Base-by-base conservation (phyloP, 2,329 filamentous ascomycete genomes). In the Ceratocystis papillata region DNA sequence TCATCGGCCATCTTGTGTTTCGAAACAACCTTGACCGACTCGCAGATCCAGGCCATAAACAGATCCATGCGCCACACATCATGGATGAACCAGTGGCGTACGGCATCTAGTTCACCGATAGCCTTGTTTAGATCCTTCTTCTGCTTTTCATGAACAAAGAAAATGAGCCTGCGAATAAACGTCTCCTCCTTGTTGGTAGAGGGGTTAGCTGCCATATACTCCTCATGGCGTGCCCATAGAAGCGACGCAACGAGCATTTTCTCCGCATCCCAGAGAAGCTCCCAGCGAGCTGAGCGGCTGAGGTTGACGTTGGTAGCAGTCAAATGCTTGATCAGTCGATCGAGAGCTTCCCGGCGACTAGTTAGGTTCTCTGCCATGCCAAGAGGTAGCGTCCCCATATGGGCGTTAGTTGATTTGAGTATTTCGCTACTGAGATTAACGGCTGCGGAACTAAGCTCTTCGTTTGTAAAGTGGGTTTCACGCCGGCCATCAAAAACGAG, bases 71-170 rank as follows among this genome's bases (percentile, higher is more conserved):
- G 82, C 74, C 83, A 83, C 41, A 91, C 80, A 72, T 92, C 88
- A 70, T 88, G 82, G 68, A 91, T 80, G 72, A 96, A 96, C 85
- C 89, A 96, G 70, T 90, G 86, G n/a, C 91, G 84, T 17, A 96
- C 85, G 6, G 82, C 79, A 72, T 96, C 90, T 8, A 87, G 83
- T 73, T 94, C 87, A n/a, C 85, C 86, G 25, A 81, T 79, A 46
- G 83, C 83, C 37, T 79, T 76, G 63, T 87, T 80, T 2, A 85
- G 81, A 64, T 85, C 83, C 28, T 86, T 86, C 76, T 90, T 92
- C 70, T 88, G 87, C 64, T 87, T 82, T 69, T 91, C 84, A 69
- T 89, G 85, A 73, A 96, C 87, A 69, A 84, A 87, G 12, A 85
- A 83, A 65, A 96, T 79, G 64, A 95, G 79, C 3, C 86, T 87